These are phyloP conservation scores for Sclerotinia sclerotiorum DNA, from an alignment of 2,329 filamentous ascomycete species.

Conservation along the genomic window DNA sequence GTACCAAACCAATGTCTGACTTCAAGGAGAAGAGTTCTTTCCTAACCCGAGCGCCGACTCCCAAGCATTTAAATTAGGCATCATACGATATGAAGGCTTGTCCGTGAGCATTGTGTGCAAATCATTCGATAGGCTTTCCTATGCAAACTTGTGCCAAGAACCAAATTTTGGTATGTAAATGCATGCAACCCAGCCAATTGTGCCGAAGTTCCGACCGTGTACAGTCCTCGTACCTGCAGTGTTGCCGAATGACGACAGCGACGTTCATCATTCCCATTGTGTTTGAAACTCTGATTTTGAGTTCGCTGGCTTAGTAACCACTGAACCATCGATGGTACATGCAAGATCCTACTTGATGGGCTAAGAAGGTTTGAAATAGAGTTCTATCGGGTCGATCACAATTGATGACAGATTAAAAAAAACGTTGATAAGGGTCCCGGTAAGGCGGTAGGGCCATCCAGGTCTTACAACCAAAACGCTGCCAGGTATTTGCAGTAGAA, in stretches of 20 bases:
- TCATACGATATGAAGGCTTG: neutral
- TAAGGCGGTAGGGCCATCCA: neutral
- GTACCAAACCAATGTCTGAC: neutral
- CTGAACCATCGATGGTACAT: neutral
- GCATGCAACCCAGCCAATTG: neutral
- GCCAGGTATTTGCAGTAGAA: neutral
- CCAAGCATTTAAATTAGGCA: neutral
- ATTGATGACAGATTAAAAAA: neutral
- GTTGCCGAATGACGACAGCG: conserved; percentile 12
- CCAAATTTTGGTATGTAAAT: neutral
- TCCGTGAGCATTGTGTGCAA: neutral
- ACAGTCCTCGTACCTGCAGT: neutral
- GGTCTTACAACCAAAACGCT: neutral
- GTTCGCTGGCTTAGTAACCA: neutral
- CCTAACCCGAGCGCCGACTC: neutral
- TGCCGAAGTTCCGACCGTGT: conserved; percentile 6
- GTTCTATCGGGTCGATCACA: neutral
- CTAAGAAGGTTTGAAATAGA: neutral
- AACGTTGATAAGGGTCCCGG: neutral
- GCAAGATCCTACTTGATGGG: neutral
- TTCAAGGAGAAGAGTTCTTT: neutral
- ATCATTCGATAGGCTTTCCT: neutral
- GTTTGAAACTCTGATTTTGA: neutral
- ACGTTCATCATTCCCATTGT: neutral
- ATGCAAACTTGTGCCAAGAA: conserved; percentile 5